A percentile compares a stretch with the other conserved stretches of the same genome.
phyloP scores from a whole-genome alignment of 805 yeast species.

The Sungouiella thailandica region DNA sequence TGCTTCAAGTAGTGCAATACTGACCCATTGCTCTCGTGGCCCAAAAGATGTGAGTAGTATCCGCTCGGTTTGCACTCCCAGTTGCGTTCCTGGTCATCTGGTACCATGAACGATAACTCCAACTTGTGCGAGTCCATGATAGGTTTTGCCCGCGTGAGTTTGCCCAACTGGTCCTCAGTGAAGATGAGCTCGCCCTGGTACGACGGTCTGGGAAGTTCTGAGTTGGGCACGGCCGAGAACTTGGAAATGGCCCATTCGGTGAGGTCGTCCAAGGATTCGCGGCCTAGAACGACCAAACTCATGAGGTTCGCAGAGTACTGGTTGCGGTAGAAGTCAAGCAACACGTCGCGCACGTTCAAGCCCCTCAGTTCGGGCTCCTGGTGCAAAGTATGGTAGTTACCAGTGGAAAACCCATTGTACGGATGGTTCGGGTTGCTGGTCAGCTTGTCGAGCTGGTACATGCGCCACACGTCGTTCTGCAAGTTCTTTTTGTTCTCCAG shows the following conservation, averaged over 20 bases:
- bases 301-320: slow-evolving; percentile 83
- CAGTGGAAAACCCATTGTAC: slow-evolving; percentile 83
- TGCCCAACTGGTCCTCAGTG: slow-evolving; percentile 44
- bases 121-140: slow-evolving; percentile 74
- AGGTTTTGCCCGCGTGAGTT: slow-evolving; percentile 65
- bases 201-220: slow-evolving; percentile 37
- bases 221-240: slow-evolving; percentile 61
- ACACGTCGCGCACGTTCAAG: slow-evolving; percentile 73
- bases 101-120: slow-evolving; percentile 65
- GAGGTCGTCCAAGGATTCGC: slow-evolving; percentile 69
- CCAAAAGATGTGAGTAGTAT: slow-evolving; percentile 76
- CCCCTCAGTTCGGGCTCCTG: slow-evolving; percentile 56
- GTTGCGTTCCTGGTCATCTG: slow-evolving; percentile 56
- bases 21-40: slow-evolving; percentile 92
- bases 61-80: slow-evolving; percentile 69
- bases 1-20: slow-evolving; percentile 63
- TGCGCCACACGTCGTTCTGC: slow-evolving; percentile 85
- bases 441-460: slow-evolving; percentile 77
- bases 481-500: slow-evolving; percentile 93
- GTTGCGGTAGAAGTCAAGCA: slow-evolving; percentile 65
- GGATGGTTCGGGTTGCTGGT: slow-evolving; percentile 76
- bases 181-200: slow-evolving; percentile 46
- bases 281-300: slow-evolving; percentile 81
- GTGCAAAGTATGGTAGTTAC: slow-evolving; percentile 73
- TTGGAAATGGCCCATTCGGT: slow-evolving; percentile 64